Conservation (phyloP, 345 rosid species). For the Iberis pinnata region DNA sequence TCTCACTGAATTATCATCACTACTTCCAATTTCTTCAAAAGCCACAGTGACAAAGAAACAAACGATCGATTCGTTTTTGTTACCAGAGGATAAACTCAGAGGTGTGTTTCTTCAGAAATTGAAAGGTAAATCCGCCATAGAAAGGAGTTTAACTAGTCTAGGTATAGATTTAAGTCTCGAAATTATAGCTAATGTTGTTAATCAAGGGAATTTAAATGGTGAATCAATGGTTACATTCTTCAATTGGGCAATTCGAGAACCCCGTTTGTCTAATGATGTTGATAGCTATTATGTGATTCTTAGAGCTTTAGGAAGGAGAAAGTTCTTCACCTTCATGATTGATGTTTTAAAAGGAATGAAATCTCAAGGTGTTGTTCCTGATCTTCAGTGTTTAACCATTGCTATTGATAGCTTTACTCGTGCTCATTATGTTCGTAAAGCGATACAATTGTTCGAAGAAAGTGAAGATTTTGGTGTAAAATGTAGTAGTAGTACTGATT, state of each 20-base stretch:
- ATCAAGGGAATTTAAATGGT: conserved; percentile 62
- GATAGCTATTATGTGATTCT: conserved; percentile 45
- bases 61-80: conserved; percentile 42
- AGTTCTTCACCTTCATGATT: conserved; percentile 45
- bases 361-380: conserved; percentile 26
- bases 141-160: conserved; percentile 40
- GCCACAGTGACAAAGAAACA: conserved; percentile 16
- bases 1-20: conserved; percentile 50
- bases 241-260: conserved; percentile 66
- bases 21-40: conserved; percentile 40
- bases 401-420: conserved; percentile 52
- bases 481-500: conserved; percentile 39
- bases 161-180: conserved; percentile 47
- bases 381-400: conserved; percentile 46
- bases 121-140: conserved; percentile 47
- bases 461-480: conserved; percentile 46
- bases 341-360: conserved; percentile 41
- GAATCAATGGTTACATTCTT: conserved; percentile 64
- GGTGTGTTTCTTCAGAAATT: conserved; percentile 82
- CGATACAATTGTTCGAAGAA: conserved; percentile 45
- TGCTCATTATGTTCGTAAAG: conserved; percentile 48
- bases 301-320: conserved; percentile 71
- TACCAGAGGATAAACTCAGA: conserved; percentile 66
- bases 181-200: conserved; percentile 54
- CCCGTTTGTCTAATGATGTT: conserved; percentile 38